Evolutionary conservation across 208 protist species (phyloP).

Genomic region (Leptomonas pyrrhocoris): DNA sequence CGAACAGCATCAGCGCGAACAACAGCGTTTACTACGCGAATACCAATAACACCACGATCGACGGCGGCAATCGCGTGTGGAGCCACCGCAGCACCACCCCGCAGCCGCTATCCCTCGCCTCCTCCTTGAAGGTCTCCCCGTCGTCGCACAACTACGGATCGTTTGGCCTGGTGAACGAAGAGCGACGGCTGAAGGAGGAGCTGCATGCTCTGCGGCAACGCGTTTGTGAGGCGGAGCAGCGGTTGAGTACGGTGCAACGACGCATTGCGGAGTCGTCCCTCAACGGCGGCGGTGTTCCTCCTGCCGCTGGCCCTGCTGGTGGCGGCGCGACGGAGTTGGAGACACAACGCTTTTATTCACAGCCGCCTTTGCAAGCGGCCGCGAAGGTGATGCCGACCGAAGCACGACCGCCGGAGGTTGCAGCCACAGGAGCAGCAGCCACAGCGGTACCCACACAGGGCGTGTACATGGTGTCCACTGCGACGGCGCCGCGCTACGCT

Average conservation of each 20-base stretch:
- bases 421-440: not conserved
- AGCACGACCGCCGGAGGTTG: not conserved
- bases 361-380: not conserved
- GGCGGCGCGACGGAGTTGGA: not conserved
- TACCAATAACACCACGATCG: not conserved
- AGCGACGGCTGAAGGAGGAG: constrained; percentile 13
- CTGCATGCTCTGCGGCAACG: constrained; percentile 10
- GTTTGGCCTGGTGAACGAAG: constrained; percentile 1
- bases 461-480: not conserved
- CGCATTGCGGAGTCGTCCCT: constrained; percentile 8
- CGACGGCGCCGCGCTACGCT: not conserved
- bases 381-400: not conserved
- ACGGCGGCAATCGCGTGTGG: not conserved
- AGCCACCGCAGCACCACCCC: not conserved
- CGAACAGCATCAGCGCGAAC: not conserved
- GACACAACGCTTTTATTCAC: not conserved
- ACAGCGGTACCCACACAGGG: not conserved
- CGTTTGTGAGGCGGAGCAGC: constrained; percentile 11
- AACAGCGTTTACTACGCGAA: not conserved
- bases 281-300: too few relatives aligned
- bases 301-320: not conserved
- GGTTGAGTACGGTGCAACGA: not conserved
- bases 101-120: constrained; percentile 12
- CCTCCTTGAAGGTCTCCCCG: constrained; percentile 10
- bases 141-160: not conserved